phyloP scores from a whole-genome alignment of 208 protist species.

The Leishmania martiniquensis region DNA sequence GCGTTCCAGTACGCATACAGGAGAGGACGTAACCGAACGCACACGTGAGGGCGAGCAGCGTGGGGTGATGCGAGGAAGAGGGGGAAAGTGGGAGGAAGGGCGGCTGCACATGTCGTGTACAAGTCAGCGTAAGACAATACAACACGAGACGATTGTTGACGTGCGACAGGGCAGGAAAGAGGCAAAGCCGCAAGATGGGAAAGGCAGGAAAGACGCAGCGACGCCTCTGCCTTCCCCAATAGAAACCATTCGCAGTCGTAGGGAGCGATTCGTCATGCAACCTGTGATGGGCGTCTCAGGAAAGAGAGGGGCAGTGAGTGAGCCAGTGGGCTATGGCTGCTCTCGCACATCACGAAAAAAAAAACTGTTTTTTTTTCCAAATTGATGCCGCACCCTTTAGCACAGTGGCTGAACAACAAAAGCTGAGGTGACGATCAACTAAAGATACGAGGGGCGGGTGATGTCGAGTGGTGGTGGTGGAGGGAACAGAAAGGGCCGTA shows the following conservation, averaged over 20 bases:
- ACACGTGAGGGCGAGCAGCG: not conserved
- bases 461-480: not conserved
- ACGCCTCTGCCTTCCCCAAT: not conserved
- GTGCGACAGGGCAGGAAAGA: not conserved
- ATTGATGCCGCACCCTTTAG: not conserved
- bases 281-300: not conserved
- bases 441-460: too few relatives aligned
- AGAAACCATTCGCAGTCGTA: not conserved
- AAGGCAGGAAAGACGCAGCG: slow-evolving; percentile 7
- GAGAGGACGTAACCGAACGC: not conserved
- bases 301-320: not conserved
- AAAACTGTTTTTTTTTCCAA: too few relatives aligned
- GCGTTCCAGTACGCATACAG: not conserved
- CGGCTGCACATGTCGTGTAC: not conserved
- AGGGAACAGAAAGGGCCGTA: slow-evolving; percentile 6
- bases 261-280: not conserved
- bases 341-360: not conserved
- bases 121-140: not conserved
- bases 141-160: not conserved
- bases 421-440: too few relatives aligned
- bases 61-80: not conserved
- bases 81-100: not conserved
- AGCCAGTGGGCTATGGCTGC: not conserved
- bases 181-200: not conserved
- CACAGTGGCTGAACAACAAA: not conserved